Conservation (phyloP, 2,329 filamentous ascomycete genomes). For the Biscogniauxia mediterranea region DNA sequence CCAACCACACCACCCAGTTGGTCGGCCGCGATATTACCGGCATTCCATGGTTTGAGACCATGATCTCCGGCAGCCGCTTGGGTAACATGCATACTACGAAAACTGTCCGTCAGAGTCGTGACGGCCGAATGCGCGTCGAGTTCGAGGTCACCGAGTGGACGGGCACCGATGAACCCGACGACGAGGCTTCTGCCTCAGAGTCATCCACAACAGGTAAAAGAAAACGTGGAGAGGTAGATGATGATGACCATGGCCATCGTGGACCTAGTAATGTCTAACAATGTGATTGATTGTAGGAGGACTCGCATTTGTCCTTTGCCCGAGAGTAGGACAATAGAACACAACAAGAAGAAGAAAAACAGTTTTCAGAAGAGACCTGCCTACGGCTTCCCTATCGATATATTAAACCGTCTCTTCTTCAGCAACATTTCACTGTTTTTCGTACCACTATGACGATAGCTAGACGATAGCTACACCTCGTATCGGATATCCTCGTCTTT, state of each 20-base stretch:
- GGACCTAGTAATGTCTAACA: background rate
- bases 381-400: background rate
- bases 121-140: slow-evolving; percentile 66
- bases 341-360: background rate
- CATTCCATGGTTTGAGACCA: slow-evolving; percentile 81
- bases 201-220: slow-evolving; percentile 47
- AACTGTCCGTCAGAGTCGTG: slow-evolving; percentile 51
- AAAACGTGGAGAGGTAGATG: slow-evolving; percentile 47
- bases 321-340: background rate
- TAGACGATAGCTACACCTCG: background rate
- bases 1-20: slow-evolving; percentile 33
- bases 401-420: background rate
- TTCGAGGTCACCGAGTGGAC: slow-evolving; percentile 83
- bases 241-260: slow-evolving; percentile 7
- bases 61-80: slow-evolving; percentile 73
- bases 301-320: background rate
- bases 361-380: background rate
- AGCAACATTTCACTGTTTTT: background rate
- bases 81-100: slow-evolving; percentile 65
- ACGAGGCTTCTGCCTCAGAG: slow-evolving; percentile 37
- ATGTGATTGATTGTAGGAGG: background rate
- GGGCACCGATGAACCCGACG: slow-evolving; percentile 39
- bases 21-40: slow-evolving; percentile 62
- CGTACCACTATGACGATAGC: background rate
- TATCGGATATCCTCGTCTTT: background rate